Conservation (phyloP, 192 early-diverging fungal genomes). For the Dissophora globulifera region DNA sequence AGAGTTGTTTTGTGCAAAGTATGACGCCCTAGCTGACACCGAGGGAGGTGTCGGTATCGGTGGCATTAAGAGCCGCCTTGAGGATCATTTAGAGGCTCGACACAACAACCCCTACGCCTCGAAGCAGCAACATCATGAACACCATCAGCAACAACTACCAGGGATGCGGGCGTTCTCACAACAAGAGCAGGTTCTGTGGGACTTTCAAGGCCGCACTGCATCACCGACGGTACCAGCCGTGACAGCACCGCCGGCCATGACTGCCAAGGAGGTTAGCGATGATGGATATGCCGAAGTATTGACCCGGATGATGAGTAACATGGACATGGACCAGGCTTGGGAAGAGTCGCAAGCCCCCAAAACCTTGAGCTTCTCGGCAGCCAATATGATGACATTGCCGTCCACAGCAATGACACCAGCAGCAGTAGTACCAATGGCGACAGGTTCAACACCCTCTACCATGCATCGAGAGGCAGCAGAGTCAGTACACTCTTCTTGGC, state of each 20-base stretch:
- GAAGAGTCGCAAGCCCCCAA: background rate
- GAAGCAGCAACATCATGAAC: background rate
- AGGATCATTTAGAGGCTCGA: slow-evolving; percentile 6
- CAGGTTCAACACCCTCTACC: too few relatives aligned
- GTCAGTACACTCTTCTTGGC: slow-evolving; percentile 25
- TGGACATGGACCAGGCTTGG: background rate
- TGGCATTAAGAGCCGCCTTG: slow-evolving; percentile 4
- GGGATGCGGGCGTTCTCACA: slow-evolving; percentile 19
- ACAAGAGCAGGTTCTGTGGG: slow-evolving; percentile 42
- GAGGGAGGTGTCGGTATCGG: too few relatives aligned
- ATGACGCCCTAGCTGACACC: background rate
- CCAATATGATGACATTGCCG: background rate
- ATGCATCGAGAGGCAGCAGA: too few relatives aligned
- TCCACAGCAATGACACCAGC: background rate
- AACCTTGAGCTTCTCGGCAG: background rate
- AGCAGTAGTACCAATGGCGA: background rate
- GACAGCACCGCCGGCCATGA: too few relatives aligned
- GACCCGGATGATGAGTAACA: background rate
- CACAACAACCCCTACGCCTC: slow-evolving; percentile 30
- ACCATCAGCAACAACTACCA: background rate
- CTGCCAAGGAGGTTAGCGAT: too few relatives aligned
- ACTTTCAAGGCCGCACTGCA: too few relatives aligned
- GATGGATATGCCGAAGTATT: too few relatives aligned
- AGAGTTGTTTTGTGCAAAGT: background rate
- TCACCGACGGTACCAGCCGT: too few relatives aligned